phyloP scores from a whole-genome alignment of 306 rosid genomes.

The Arachis stenosperma region DNA sequence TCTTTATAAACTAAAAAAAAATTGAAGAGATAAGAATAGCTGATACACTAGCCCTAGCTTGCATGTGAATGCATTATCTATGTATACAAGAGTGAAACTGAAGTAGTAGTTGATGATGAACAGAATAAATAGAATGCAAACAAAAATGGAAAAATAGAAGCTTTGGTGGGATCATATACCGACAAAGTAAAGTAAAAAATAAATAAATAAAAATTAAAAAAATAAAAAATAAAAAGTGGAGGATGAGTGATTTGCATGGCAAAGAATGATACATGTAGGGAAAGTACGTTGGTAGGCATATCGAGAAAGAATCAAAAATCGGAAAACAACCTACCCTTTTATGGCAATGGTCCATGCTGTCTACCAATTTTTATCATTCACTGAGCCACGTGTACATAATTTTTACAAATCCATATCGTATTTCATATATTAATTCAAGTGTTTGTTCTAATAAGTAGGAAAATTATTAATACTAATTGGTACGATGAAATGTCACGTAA shows the following conservation, averaged over 20 bases:
- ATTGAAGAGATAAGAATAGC: not conserved
- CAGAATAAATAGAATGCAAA: not conserved
- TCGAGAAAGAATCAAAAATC: conserved; percentile 30
- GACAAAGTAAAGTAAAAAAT: too few relatives aligned
- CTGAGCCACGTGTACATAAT: conserved; percentile 30
- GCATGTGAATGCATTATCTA: not conserved
- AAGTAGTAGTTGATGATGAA: not conserved
- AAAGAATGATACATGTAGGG: conserved; percentile 16
- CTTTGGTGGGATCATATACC: not conserved
- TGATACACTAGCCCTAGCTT: not conserved
- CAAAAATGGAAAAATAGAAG: not conserved
- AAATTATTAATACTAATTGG: too few relatives aligned
- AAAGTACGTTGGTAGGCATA: conserved; percentile 26
- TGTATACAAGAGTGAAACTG: not conserved
- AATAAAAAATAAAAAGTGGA: not conserved
- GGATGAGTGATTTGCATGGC: conserved; percentile 28
- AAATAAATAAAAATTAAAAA: too few relatives aligned
- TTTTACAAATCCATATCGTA: not conserved
- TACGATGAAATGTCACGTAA: too few relatives aligned
- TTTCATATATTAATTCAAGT: not conserved
- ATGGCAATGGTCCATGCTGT: conserved; percentile 41
- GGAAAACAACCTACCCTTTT: conserved; percentile 33
- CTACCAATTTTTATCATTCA: conserved; percentile 19
- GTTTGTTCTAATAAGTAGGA: too few relatives aligned
- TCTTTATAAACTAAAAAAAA: too few relatives aligned